Evolutionary conservation across 805 yeast genomes (phyloP).

Genomic region (Candida golubevii): DNA sequence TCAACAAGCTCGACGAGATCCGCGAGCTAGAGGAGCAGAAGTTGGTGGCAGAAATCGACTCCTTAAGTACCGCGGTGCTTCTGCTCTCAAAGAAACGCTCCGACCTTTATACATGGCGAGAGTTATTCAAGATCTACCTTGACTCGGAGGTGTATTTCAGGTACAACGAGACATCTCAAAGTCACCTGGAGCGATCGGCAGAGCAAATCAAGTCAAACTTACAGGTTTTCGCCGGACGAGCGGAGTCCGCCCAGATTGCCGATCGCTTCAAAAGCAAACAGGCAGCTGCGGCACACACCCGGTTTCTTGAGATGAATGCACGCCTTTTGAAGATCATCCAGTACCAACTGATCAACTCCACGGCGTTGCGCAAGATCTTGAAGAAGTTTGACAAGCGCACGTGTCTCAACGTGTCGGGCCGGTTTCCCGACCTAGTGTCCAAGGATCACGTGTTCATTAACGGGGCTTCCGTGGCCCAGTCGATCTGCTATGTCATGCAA

Average conservation of each 20-base stretch:
- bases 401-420: constrained; percentile 42
- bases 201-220: constrained; percentile 45
- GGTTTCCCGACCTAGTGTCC: constrained; percentile 43
- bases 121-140: constrained; percentile 58
- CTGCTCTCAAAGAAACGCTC: constrained; percentile 31
- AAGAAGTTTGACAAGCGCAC: constrained; percentile 78
- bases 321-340: constrained; percentile 53
- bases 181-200: constrained; percentile 42
- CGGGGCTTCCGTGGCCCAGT: constrained; percentile 48
- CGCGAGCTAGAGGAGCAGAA: constrained; percentile 39
- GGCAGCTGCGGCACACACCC: constrained; percentile 41
- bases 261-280: constrained; percentile 44
- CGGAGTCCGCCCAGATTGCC: constrained; percentile 34
- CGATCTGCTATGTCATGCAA: constrained; percentile 54
- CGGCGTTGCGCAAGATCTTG: constrained; percentile 63
- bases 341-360: constrained; percentile 57
- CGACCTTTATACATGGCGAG: constrained; percentile 69
- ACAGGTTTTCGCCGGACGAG: constrained; percentile 35
- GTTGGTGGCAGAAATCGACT: constrained; percentile 40
- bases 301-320: constrained; percentile 51
- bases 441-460: constrained; percentile 40
- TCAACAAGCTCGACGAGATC: constrained; percentile 45
- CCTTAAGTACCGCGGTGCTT: constrained; percentile 29
- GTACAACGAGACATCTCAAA: constrained; percentile 38
- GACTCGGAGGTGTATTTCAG: constrained; percentile 64